Base-by-base conservation (phyloP, 108 stramenopile genomes). In the Nitzschia sp. region DNA sequence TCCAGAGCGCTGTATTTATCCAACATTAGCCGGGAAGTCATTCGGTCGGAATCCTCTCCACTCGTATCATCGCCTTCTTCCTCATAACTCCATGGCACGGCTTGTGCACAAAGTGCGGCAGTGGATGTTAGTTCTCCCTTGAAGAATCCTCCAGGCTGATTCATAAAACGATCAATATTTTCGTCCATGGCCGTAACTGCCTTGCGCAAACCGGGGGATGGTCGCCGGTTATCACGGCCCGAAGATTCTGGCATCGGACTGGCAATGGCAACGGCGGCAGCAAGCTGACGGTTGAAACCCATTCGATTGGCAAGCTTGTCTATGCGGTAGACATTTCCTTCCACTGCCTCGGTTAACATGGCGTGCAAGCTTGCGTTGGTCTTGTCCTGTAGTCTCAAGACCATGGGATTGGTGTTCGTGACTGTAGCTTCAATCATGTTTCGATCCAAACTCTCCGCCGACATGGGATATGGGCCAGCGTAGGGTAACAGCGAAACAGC, bases 101-200 rank as follows among this genome's bases (percentile, higher is more conserved):
- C 92, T 59, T 90, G 74, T n/a, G 92, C 82, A 69, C 95, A 96
- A 34, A 96, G 66, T 25, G 85, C 89, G 0, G 95, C 92, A 26
- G 90, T 96, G 47, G 90, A 91, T 32, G 92, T 93, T 48, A 91
- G 45, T 45, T 88, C 72, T 32, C 69, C 77, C 55, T 58, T 63
- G 63, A 41, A 55, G 35, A 65, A 26, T 25, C 71, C 75, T 28
- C 21, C 16, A 4, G 62, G 58, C 26, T 72, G 57, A 46, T 73
- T 74, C 90, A 91, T 89, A 27, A 87, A 77, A 38, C 72, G 75
- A 66, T 91, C 87, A 74, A 93, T 93, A 54, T 93, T 96, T 66
- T 96, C 95, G 63, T 96, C 95, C 95, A 96, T 96, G 11, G 95
- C 92, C 26, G 91, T 96, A 47, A 96, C 90, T n/a, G 91, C 95